These are phyloP conservation scores for Croton setiger DNA, from an alignment of 441 rosid genomes.

Conservation along the genomic window DNA sequence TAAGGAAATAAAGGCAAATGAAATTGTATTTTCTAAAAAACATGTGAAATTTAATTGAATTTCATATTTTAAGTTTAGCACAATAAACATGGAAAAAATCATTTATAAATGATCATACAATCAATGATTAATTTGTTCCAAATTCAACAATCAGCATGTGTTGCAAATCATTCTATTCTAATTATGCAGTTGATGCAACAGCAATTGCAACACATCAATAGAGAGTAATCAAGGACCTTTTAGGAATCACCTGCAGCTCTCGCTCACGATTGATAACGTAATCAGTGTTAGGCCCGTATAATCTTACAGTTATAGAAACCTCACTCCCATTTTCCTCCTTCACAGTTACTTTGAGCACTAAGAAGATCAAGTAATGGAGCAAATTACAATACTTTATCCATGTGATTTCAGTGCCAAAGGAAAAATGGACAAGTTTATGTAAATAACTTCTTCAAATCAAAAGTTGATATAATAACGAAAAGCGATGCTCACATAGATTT, in stretches of 20 bases:
- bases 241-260: slow-evolving; percentile 57
- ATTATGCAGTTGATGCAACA: not conserved
- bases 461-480: not conserved
- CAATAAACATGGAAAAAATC: no score
- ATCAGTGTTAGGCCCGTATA: slow-evolving; percentile 94
- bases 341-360: slow-evolving; percentile 88
- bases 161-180: not conserved
- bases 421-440: not conserved
- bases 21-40: no score
- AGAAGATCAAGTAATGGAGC: slow-evolving; percentile 6
- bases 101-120: no score
- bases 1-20: no score
- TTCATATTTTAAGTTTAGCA: no score
- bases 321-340: slow-evolving; percentile 53
- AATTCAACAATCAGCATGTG: not conserved
- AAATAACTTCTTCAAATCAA: not conserved
- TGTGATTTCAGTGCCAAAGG: not conserved
- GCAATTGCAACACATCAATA: not conserved
- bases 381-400: not conserved
- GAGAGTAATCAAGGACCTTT: not conserved
- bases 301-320: slow-evolving; percentile 65
- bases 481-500: slow-evolving; percentile 62
- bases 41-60: no score
- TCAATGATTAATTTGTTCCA: no score
- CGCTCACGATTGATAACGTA: slow-evolving; percentile 80